Evolutionary conservation across 2,329 filamentous ascomycete genomes (phyloP).

Genomic region (Cadophora sp.): DNA sequence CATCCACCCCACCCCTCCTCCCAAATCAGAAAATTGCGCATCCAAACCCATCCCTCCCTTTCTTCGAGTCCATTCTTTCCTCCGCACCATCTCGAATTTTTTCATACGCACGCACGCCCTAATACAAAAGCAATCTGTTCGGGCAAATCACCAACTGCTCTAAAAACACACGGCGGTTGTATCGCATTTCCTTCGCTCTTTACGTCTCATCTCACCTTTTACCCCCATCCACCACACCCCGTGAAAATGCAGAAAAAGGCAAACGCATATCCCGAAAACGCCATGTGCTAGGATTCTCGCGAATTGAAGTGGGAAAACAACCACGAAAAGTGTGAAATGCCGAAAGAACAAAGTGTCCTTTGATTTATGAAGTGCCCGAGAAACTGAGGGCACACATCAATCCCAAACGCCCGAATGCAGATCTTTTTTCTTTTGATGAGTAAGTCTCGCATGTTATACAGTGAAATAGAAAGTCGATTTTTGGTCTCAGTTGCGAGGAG

Average conservation of each 20-base stretch:
- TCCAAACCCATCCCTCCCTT: not conserved
- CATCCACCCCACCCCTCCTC: too few species aligned
- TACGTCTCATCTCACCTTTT: constrained; percentile 5
- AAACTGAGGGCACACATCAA: constrained; percentile 20
- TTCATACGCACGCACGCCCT: not conserved
- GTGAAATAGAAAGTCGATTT: constrained; percentile 26
- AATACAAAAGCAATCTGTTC: constrained; percentile 16
- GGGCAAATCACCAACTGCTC: constrained; percentile 10
- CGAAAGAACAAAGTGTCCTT: constrained; percentile 18
- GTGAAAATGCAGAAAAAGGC: constrained; percentile 5
- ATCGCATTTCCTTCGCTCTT: not conserved
- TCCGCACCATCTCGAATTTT: not conserved
- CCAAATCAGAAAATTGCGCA: constrained; percentile 9
- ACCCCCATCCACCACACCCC: constrained; percentile 1
- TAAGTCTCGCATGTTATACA: constrained; percentile 41
- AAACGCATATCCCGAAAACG: constrained; percentile 12
- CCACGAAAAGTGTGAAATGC: constrained; percentile 18
- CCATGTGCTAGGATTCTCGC: constrained; percentile 13
- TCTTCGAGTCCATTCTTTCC: not conserved
- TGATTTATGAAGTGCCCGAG: constrained; percentile 20
- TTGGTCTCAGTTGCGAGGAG: constrained; percentile 35
- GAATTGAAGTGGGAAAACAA: constrained; percentile 23
- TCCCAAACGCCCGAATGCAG: constrained; percentile 37
- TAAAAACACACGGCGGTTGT: constrained; percentile 13
- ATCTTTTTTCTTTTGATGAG: constrained; percentile 36